Conservation (phyloP, 179 eudicot species). For the Drosera spatulata region DNA sequence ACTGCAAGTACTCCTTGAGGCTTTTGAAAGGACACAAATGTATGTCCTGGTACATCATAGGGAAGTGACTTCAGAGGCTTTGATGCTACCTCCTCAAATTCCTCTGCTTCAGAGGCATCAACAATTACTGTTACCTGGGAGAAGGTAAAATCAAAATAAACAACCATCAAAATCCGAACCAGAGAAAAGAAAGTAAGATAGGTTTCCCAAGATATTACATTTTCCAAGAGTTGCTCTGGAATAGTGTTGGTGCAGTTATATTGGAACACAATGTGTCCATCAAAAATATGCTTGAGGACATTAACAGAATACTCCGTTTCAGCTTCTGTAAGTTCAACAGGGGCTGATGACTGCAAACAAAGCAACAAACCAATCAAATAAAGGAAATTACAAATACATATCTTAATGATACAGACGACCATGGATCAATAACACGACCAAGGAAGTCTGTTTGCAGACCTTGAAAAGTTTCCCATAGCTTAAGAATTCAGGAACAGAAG, state of each 20-base stretch:
- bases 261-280: constrained; percentile 85
- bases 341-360: constrained; percentile 64
- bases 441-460: constrained; percentile 23
- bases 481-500: constrained; percentile 76
- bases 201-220: constrained; percentile 31
- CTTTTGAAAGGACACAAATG: constrained; percentile 86
- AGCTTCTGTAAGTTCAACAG: constrained; percentile 12
- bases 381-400: neutral
- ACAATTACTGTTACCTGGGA: constrained; percentile 74
- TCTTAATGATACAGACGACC: too few relatives aligned
- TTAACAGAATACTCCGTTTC: constrained; percentile 97
- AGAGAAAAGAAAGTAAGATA: neutral
- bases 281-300: constrained; percentile 82
- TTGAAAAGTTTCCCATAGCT: constrained; percentile 88
- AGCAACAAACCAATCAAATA: constrained; percentile 4
- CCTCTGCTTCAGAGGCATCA: constrained; percentile 98
- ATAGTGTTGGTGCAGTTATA: constrained; percentile 97
- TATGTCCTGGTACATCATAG: constrained; percentile 85
- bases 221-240: constrained; percentile 88
- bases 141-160: constrained; percentile 5
- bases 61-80: constrained; percentile 84
- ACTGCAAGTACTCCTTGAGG: constrained; percentile 82
- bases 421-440: neutral
- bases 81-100: constrained; percentile 59
- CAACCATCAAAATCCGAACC: neutral